A percentile compares a stretch with the other conserved stretches of the same genome.
These are phyloP conservation scores for Hydrangea macrophylla DNA, from an alignment of 148 eudicot genomes.

Conservation along the genomic window DNA sequence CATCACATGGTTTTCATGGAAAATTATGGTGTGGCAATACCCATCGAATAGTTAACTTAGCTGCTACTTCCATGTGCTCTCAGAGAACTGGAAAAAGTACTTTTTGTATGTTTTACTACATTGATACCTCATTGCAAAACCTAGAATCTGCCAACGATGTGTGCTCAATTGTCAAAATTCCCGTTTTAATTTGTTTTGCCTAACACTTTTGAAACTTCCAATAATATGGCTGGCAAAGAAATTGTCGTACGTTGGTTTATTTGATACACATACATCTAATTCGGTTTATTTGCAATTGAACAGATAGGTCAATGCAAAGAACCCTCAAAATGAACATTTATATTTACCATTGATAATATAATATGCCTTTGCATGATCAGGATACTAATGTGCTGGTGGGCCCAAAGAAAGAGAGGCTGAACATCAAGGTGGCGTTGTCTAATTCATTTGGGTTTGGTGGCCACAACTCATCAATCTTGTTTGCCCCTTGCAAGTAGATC, in stretches of 20 bases:
- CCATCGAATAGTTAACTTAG: neutral
- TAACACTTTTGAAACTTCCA: neutral
- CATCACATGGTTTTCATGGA: neutral
- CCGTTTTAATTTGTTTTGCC: too few relatives aligned
- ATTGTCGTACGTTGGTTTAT: neutral
- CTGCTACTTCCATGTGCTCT: neutral
- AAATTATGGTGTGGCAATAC: conserved; percentile 2
- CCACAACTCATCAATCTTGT: conserved; percentile 89
- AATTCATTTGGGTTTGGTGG: conserved; percentile 99
- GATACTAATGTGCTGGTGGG: conserved; percentile 80
- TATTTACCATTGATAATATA: neutral
- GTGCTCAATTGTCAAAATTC: too few relatives aligned
- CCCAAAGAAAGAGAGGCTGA: conserved; percentile 65
- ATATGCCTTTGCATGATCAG: conserved; percentile 32
- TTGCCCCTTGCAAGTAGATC: conserved; percentile 78
- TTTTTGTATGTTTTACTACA: too few relatives aligned
- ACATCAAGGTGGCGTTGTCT: conserved; percentile 84
- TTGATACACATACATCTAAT: too few relatives aligned
- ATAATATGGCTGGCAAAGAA: neutral
- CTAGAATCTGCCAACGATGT: too few relatives aligned
- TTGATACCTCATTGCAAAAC: too few relatives aligned
- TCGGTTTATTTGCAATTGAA: neutral
- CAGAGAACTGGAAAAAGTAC: too few relatives aligned
- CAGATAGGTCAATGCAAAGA: neutral
- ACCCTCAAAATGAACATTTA: neutral